Base-by-base conservation (phyloP, 2,329 filamentous ascomycete species). In the Biscogniauxia mediterranea region DNA sequence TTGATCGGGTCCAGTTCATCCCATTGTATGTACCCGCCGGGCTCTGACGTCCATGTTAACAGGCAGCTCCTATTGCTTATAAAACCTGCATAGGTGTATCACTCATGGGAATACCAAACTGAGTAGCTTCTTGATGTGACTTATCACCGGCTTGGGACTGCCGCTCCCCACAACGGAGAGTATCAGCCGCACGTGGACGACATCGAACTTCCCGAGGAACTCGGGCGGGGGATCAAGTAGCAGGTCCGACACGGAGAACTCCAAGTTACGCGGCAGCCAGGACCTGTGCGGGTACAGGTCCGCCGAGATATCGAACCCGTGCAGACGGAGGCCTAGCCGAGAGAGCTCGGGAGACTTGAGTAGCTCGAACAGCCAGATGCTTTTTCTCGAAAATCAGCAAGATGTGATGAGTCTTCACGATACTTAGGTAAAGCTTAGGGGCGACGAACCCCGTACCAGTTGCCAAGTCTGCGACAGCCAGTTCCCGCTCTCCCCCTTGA, bases 11-110 rank as follows among this genome's bases (percentile, higher is more conserved):
- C 63, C 1, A 59, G 3, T 32, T 64, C 63, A 9, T 63, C 63
- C 63, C 63, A 64, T 49, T 64, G 61, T 7, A 64, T 13, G 23
- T 63, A 64, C 5, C 63, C 63, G 11, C 61, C 61, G 2, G 63
- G 61, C 51, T 63, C 58, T 61, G 52, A 5, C 21, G 1, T 19
- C 21, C 59, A 4, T 32, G 11, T 32, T 32, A 32, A 9, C 17
- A 58, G 49, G 4, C 15, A 49, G 9, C 23, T 21, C n/a, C 26
- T 55, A 8, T 17, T 4, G n/a, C 23, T 20, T 54, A 49, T 15
- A 17, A 6, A 6, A 50, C 13, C 5, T 15, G 13, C 15, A 11
- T 20, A 1, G 23, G 17, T 26, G 13, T 8, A 17, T n/a, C n/a
- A n/a, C n/a, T n/a, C n/a, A 0, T 17, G 13, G 28, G 15, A 17